Base-by-base conservation (phyloP, 306 rosid species). In the Rubus parviflorus region DNA sequence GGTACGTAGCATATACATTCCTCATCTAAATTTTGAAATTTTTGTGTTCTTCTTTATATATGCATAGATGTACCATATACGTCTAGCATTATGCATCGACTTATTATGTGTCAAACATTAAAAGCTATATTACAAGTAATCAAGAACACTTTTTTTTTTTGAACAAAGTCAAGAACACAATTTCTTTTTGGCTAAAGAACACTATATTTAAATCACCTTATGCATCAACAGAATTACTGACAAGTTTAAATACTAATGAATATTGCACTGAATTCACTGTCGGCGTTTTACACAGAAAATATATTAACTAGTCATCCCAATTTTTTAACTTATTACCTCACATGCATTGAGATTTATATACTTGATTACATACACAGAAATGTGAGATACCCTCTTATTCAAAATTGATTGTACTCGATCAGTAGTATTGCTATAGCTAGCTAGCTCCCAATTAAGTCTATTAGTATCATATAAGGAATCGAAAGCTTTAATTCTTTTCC, bases 151-250 rank as follows among this genome's bases (percentile, higher is more conserved):
- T 38, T 38, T 38, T 38, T 30, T 30, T 5, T 42, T 42, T 4
- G n/a, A n/a, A n/a, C n/a, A n/a, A n/a, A n/a, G 17, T 8, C 68
- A 8, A 16, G 14, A 64, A 64, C 23, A 64, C 22, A 38, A 64
- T 38, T 38, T 38, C 2, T 30, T 5, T 42, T 42, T 4, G n/a
- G n/a, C n/a, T n/a, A n/a, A 8, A 16, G 23, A 64, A 64, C 23
- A 64, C 22, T 64, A 64, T 64, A 64, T 38, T 38, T 38, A 38
- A 16, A 38, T 42, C 47, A 64, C 23, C 25, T 63, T 37, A 38
- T 64, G 45, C 23, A 64, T 64, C 47, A 38, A 17, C 69, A 64
- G 47, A 64, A 37, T 64, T 64, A 38, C 69, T 64, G 69, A 64
- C 69, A 38, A 38, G 69, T 8, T 64, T 8, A 64, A 17, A 38